Evolutionary conservation across 78 protist species (phyloP).

Genomic region (Guillardia theta): DNA sequence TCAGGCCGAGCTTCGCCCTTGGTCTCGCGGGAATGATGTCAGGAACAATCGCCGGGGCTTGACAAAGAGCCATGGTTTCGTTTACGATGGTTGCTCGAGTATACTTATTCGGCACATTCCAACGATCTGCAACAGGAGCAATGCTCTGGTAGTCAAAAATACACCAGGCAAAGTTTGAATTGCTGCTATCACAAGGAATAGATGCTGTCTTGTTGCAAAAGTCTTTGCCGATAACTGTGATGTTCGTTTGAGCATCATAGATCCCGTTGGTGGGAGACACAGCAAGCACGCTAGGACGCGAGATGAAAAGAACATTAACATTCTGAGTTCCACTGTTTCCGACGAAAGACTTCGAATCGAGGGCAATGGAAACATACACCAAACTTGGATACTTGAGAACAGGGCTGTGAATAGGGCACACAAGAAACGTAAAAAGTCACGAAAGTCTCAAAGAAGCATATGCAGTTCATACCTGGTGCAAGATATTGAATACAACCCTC

Average conservation of each 20-base stretch:
- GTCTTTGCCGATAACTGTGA: not conserved
- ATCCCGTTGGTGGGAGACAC: not conserved
- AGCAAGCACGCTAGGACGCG: not conserved
- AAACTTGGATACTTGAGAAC: no score
- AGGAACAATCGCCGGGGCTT: not conserved
- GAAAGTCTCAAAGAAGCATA: no score
- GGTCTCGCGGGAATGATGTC: not conserved
- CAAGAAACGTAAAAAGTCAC: no score
- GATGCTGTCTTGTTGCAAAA: not conserved
- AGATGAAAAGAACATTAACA: not conserved
- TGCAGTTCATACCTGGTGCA: no score
- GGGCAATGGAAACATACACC: no score
- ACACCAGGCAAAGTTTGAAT: not conserved
- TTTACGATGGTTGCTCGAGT: not conserved
- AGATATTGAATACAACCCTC: no score
- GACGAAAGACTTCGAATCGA: no score
- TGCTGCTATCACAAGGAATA: not conserved
- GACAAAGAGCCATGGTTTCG: not conserved
- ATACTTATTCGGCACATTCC: not conserved
- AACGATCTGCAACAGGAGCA: not conserved
- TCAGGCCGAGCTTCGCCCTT: not conserved
- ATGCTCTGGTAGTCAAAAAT: not conserved
- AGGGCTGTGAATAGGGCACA: no score
- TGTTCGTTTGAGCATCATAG: not conserved
- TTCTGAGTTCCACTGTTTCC: no score